Evolutionary conservation across 73 alveolate species (phyloP).

Genomic region (Halteria grandinella): DNA sequence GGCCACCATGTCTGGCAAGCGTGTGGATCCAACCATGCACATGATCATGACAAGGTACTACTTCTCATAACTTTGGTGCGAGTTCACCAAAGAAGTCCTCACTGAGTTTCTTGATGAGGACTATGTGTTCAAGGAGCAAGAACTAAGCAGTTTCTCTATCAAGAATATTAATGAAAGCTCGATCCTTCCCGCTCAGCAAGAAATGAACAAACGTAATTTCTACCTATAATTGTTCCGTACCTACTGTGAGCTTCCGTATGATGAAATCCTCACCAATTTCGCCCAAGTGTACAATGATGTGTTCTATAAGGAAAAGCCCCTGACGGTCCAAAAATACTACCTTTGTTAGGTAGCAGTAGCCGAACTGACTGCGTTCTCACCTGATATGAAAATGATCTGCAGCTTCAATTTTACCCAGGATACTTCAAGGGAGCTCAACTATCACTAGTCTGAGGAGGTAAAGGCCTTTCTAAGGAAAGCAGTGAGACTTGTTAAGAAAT

Average conservation of each 20-base stretch:
- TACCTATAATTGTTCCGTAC: conserved; percentile 43
- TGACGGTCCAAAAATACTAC: conserved; percentile 27
- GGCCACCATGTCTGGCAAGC: conserved; percentile 20
- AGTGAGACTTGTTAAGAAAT: conserved; percentile 24
- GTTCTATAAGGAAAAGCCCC: conserved; percentile 49
- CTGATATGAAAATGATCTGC: conserved; percentile 9
- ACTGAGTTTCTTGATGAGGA: conserved; percentile 50
- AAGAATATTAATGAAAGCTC: conserved; percentile 23
- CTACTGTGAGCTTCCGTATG: conserved; percentile 43
- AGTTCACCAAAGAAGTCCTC: conserved; percentile 49
- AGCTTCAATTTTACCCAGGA: conserved; percentile 51
- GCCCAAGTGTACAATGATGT: conserved; percentile 47
- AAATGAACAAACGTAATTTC: conserved; percentile 47
- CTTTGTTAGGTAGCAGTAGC: conserved; percentile 19
- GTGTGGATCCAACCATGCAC: conserved; percentile 1
- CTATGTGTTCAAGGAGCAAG: conserved; percentile 7
- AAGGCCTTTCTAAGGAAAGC: conserved; percentile 9
- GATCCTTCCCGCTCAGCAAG: conserved; percentile 19
- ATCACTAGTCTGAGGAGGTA: conserved; percentile 12
- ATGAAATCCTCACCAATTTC: conserved; percentile 41
- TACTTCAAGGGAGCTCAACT: conserved; percentile 39
- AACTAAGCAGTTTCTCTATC: not conserved
- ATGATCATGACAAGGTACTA: conserved; percentile 24
- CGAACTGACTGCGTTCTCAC: conserved; percentile 18
- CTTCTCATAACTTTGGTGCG: conserved; percentile 54